Conservation (phyloP, 306 rosid genomes). For the Lupinus albus region DNA sequence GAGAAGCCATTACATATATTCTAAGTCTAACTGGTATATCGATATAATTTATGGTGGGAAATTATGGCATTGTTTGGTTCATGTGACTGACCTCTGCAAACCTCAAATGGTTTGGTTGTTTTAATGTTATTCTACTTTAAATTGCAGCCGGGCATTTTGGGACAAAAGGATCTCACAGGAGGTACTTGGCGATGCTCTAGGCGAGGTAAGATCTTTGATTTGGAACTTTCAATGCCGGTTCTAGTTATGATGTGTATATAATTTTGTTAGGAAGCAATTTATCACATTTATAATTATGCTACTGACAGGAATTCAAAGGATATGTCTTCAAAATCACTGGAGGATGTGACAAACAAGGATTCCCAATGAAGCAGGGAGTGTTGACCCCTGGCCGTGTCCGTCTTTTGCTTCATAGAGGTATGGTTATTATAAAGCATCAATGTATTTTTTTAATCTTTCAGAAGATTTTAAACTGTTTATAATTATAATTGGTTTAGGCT, state of each 20-base stretch:
- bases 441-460: neutral
- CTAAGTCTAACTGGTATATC: too few species aligned
- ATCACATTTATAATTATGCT: too few species aligned
- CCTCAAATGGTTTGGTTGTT: too few species aligned
- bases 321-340: conserved; percentile 35
- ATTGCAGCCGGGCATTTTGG: conserved; percentile 37
- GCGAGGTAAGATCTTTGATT: conserved; percentile 12
- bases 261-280: too few species aligned
- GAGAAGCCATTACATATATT: too few species aligned
- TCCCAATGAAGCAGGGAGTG: conserved; percentile 49
- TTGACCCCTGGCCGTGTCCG: conserved; percentile 48
- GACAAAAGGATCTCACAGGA: conserved; percentile 47
- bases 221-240: too few species aligned
- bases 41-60: too few species aligned
- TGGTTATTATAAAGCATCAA: neutral
- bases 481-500: neutral
- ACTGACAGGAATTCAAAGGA: conserved; percentile 34
- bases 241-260: too few species aligned
- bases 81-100: too few species aligned
- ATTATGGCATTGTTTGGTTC: too few species aligned
- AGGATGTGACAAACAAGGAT: conserved; percentile 42
- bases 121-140: too few species aligned
- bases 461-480: neutral
- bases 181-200: conserved; percentile 44
- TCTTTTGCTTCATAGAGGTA: conserved; percentile 47